phyloP scores from a whole-genome alignment of 116 monocot species.

The Papilionanthe hybrid region DNA sequence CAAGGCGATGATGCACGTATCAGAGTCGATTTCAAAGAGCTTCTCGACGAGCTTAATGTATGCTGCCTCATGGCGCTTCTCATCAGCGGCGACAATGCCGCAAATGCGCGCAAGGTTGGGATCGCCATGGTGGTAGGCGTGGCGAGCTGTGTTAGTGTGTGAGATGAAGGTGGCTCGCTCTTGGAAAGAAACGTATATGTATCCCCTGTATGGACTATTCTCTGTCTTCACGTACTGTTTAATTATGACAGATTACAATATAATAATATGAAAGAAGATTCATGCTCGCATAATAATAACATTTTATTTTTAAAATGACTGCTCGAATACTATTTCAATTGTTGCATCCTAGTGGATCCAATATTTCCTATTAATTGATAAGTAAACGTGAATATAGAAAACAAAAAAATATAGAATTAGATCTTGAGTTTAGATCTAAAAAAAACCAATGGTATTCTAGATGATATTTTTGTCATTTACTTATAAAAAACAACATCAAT shows the following conservation, averaged over 20 bases:
- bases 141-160: conserved; percentile 15
- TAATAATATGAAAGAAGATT: too few relatives aligned
- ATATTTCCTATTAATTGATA: too few relatives aligned
- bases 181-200: conserved; percentile 5
- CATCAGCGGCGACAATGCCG: conserved; percentile 15
- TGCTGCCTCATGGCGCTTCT: background rate
- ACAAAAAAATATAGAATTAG: too few relatives aligned
- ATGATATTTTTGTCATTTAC: too few relatives aligned
- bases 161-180: conserved; percentile 19
- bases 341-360: too few relatives aligned
- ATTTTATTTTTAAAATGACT: too few relatives aligned
- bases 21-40: conserved; percentile 16
- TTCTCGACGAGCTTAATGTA: conserved; percentile 2
- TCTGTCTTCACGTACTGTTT: background rate
- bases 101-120: conserved; percentile 12
- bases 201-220: conserved; percentile 8
- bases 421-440: too few relatives aligned
- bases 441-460: too few relatives aligned
- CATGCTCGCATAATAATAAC: background rate
- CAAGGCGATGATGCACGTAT: conserved; percentile 6
- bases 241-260: too few relatives aligned
- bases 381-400: too few relatives aligned
- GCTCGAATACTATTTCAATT: too few relatives aligned
- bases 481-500: too few relatives aligned
- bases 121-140: conserved; percentile 10